Base-by-base conservation (phyloP, 2,329 filamentous ascomycete genomes). In the Laburnicola sp. region DNA sequence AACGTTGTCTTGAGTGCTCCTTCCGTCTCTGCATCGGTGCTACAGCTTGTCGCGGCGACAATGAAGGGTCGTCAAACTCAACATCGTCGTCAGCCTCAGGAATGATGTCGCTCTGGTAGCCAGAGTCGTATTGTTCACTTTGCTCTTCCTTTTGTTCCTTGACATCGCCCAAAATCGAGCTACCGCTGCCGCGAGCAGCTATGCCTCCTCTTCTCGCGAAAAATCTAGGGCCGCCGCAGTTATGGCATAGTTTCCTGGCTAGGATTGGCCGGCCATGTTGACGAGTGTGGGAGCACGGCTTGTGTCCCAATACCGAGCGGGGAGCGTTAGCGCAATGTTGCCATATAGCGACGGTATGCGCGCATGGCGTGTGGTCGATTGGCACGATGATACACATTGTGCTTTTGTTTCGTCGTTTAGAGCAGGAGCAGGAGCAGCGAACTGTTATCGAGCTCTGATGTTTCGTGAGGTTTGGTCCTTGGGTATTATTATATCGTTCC, bases 141-240 rank as follows among this genome's bases (percentile, higher is more conserved):
- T 46, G 31, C n/a, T 54, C 50, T 7, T 46, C 31, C 35, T 48
- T 54, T 36, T 53, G 46, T 39, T 55, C 48, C 25, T 54, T 27
- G 36, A 52, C 39, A 35, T 37, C 23, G 26, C 36, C 27, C 16
- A 45, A 37, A 9, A 40, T 28, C 10, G 35, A 38, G 26, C 46
- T 64, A 21, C 60, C 60, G 27, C 45, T 39, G 10, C 63, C 62
- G 23, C 59, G 60, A n/a, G 58, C 64, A n/a, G 64, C 63, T 38
- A 67, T 49, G 21, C 62, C 65, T 27, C 60, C 63, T 56, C 64
- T 59, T 49, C 64, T 52, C 28, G 53, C 57, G 38, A 63, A 64
- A n/a, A 69, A 38, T 34, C 58, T 51, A 10, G 56, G 56, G 4
- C 57, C 56, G 21, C 57, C 58, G 45, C 61, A 63, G 25, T 62